These are phyloP conservation scores for Leccinum longicurvipes DNA, from an alignment of 768 basidiomycete species.

Conservation along the genomic window DNA sequence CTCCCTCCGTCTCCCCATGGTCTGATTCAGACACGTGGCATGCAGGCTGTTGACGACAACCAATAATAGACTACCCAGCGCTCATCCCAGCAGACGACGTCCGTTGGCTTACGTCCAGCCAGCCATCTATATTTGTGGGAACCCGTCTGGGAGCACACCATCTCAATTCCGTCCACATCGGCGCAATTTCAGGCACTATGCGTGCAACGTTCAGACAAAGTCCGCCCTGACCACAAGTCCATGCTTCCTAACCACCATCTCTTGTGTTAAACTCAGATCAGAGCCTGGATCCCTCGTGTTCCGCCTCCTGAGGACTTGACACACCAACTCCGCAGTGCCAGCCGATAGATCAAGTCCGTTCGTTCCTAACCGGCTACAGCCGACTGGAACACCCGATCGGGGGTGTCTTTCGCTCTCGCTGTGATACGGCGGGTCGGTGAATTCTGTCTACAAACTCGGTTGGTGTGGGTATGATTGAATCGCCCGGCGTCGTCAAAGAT, in stretches of 20 bases:
- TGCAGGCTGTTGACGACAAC: background rate
- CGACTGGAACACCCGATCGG: too few relatives aligned
- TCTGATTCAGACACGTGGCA: too few relatives aligned
- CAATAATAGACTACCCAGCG: background rate
- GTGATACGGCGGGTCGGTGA: too few relatives aligned
- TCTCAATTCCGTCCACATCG: background rate
- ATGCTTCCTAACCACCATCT: background rate
- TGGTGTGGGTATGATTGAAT: background rate
- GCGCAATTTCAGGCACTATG: background rate
- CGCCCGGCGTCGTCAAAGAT: background rate
- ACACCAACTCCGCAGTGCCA: background rate
- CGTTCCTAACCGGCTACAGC: too few relatives aligned
- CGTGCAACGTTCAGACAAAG: too few relatives aligned
- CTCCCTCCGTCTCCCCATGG: background rate
- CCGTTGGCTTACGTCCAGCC: background rate
- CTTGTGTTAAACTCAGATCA: background rate
- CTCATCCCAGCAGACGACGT: background rate
- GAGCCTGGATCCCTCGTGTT: background rate
- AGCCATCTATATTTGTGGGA: background rate
- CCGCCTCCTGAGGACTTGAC: background rate
- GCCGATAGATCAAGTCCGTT: too few relatives aligned
- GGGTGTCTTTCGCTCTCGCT: too few relatives aligned
- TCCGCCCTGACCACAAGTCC: too few relatives aligned
- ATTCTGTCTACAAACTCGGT: too few relatives aligned
- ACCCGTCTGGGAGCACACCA: background rate